Evolutionary conservation across 73 alveolate genomes (phyloP), one percentile per base, ranked within the genome.

Genomic region (Paraurostyla sp.): DNA sequence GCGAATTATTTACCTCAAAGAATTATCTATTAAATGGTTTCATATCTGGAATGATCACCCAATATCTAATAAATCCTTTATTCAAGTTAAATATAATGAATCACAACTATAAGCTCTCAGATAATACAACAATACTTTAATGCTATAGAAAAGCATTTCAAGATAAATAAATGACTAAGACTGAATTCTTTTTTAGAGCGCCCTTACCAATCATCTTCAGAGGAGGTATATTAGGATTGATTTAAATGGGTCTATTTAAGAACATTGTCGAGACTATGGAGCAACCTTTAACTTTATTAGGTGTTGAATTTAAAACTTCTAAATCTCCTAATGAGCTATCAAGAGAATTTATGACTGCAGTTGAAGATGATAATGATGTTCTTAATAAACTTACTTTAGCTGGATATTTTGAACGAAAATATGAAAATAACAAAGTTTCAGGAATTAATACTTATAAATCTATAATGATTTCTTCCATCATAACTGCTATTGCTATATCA

Each of bases 161-260:
- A 65, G 25, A 15, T 32, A 73, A 46, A 46, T 27, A 40, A 4
- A 46, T 6, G 13, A 46, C 57, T 46, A 46, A 46, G 57, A 15
- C 7, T 13, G 4, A 46, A 45, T 73, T 49, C 20, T 20, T 49
- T 2, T 23, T 36, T 2, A 25, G 7, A 2, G 7, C 6, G 4
- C 71, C 71, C 16, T 2, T 73, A 2, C 42, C 71, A 1, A 3
- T 73, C 0, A 22, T 25, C 4, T 20, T 73, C 13, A 73, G 71
- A 73, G 86, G 86, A 1, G 86, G 86, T 29, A 40, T 73, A 0
- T 25, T 43, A 4, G 86, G 86, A 46, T 22, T 73, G 30, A 18
- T 73, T 6, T 46, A 73, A 16, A 16, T 23, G 54, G 35, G 43
- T 4, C 20, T n/a, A 46, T 73, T n/a, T 48, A 16, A 45, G 16